Evolutionary conservation across 495 filamentous ascomycete species (phyloP).

Genomic region (Podospora didyma): DNA sequence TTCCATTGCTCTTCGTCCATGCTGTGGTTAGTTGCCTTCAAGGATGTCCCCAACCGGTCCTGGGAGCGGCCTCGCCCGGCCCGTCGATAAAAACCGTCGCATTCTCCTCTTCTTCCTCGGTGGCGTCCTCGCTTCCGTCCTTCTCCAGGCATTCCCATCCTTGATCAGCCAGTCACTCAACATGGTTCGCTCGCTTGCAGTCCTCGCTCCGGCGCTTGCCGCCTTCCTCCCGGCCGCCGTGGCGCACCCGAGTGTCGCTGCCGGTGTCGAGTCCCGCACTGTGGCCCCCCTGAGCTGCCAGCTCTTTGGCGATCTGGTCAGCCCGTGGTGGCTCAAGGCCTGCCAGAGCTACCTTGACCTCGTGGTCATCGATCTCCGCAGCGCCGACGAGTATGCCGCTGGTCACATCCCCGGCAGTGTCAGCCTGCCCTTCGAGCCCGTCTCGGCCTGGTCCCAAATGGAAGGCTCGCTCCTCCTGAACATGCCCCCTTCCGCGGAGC

Average conservation of each 20-base stretch:
- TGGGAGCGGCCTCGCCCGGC: no score
- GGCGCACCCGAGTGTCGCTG: not conserved
- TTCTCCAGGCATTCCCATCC: not conserved
- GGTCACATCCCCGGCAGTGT: slow-evolving; percentile 19
- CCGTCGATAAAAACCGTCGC: no score
- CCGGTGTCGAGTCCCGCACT: slow-evolving; percentile 5
- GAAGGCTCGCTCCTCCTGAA: slow-evolving; percentile 18
- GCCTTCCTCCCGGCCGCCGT: not conserved
- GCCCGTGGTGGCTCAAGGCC: slow-evolving; percentile 19
- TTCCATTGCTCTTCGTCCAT: no score
- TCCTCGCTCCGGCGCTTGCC: not conserved
- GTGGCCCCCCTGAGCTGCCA: slow-evolving; percentile 17
- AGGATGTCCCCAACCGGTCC: no score
- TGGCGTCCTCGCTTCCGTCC: not conserved
- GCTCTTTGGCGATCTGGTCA: slow-evolving; percentile 14
- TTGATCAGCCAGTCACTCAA: not conserved
- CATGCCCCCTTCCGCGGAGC: slow-evolving; percentile 12
- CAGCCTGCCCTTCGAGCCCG: slow-evolving; percentile 17
- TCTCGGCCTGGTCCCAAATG: slow-evolving; percentile 19
- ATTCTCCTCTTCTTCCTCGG: no score
- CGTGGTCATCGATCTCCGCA: slow-evolving; percentile 17
- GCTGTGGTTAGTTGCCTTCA: no score
- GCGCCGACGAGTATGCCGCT: slow-evolving; percentile 15
- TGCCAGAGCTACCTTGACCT: slow-evolving; percentile 14
- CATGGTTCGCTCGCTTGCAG: slow-evolving; percentile 7